Evolutionary conservation across 2,329 filamentous ascomycete species (phyloP).

Genomic region (Leptographium lundbergii): DNA sequence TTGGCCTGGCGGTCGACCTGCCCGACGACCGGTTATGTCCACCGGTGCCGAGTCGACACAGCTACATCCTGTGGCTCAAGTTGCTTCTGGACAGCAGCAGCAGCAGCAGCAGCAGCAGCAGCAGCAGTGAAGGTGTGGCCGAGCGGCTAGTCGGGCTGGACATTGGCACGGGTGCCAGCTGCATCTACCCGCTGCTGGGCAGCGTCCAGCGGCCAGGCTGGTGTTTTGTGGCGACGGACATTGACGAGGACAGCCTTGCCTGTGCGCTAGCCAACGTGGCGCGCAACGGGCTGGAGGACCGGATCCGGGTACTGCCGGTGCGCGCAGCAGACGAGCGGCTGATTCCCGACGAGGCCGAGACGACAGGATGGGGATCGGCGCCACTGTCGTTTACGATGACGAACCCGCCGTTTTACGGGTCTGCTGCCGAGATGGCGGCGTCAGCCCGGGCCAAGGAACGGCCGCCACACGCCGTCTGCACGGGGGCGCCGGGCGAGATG

Average conservation of each 20-base stretch:
- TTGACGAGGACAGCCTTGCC: constrained; percentile 56
- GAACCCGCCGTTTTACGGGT: constrained; percentile 91
- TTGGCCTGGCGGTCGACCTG: constrained; percentile 56
- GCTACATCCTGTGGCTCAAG: constrained; percentile 86
- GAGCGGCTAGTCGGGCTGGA: constrained; percentile 48
- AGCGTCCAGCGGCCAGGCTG: constrained; percentile 54
- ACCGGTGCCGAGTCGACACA: constrained; percentile 65
- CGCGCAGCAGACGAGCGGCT: constrained; percentile 30
- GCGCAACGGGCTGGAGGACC: constrained; percentile 48
- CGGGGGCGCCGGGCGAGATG: constrained; percentile 76
- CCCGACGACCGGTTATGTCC: constrained; percentile 75
- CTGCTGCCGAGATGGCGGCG: constrained; percentile 50
- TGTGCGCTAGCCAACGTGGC: constrained; percentile 56
- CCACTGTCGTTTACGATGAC: constrained; percentile 76
- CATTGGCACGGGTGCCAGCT: constrained; percentile 81
- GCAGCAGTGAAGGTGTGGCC: neutral
- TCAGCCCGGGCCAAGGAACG: constrained; percentile 54
- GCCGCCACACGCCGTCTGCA: constrained; percentile 59
- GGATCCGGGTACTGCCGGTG: constrained; percentile 52
- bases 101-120: neutral
- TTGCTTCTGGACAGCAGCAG: constrained; percentile 50
- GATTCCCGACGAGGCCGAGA: constrained; percentile 44
- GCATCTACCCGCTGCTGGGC: constrained; percentile 80
- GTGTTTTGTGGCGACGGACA: constrained; percentile 65
- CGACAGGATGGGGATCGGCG: neutral